These are phyloP conservation scores for Magnolia changhungtana DNA, from an alignment of 164 flowering plant species.

Conservation along the genomic window DNA sequence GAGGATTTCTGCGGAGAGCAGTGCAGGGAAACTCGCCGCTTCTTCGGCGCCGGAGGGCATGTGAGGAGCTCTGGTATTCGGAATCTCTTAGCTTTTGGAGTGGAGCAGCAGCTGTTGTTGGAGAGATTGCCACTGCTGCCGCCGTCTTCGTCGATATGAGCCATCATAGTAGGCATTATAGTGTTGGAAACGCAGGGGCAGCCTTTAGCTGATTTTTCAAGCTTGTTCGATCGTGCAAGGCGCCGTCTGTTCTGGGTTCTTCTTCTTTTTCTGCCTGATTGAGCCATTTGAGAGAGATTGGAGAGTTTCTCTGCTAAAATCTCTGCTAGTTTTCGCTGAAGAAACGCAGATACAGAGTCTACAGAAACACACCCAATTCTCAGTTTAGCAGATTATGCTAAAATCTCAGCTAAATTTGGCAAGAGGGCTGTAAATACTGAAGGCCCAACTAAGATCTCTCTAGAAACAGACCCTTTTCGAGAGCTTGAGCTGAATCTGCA, in stretches of 20 bases:
- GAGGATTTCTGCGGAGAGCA: conserved; percentile 21
- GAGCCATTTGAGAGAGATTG: conserved; percentile 6
- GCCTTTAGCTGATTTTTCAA: neutral
- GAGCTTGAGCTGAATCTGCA: neutral
- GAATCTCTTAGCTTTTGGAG: conserved; percentile 41
- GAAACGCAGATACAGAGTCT: neutral
- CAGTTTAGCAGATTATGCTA: neutral
- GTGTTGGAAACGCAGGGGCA: neutral
- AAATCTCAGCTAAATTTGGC: neutral
- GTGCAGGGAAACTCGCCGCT: conserved; percentile 24
- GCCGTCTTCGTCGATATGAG: neutral
- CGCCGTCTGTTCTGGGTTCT: conserved; percentile 8
- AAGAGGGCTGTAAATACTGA: neutral
- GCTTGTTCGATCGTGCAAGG: neutral
- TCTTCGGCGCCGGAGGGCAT: conserved; percentile 63
- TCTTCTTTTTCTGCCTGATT: conserved; percentile 10
- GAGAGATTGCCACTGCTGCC: neutral
- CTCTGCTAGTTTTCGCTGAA: neutral
- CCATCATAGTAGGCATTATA: neutral
- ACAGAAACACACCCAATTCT: neutral
- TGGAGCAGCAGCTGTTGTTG: conserved; percentile 20
- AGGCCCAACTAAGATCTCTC: neutral
- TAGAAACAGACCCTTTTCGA: neutral
- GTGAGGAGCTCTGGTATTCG: conserved; percentile 34
- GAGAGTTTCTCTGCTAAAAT: neutral